Evolutionary conservation across 208 protist species (phyloP).

Genomic region (Willaertia magna): DNA sequence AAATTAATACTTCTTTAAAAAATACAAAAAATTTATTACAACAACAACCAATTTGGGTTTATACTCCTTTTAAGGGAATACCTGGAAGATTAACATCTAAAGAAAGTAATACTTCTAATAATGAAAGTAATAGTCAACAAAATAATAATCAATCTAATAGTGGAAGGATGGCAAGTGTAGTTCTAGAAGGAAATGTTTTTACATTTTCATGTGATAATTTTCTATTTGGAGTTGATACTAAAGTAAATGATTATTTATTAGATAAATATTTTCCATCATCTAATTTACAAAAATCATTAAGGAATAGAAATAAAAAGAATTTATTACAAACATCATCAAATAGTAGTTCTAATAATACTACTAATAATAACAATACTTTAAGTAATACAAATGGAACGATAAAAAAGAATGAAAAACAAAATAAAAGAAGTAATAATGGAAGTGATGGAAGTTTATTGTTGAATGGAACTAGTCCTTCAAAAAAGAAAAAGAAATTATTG

Average conservation of each 20-base stretch:
- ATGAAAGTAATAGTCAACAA: background rate
- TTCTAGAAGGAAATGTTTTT: background rate
- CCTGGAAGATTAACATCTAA: background rate
- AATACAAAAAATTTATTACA: too few species aligned
- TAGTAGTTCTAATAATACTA: too few species aligned
- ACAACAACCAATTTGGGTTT: background rate
- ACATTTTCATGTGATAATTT: background rate
- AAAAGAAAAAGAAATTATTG: too few species aligned
- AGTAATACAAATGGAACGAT: too few species aligned
- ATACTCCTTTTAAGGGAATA: background rate
- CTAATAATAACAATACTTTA: too few species aligned
- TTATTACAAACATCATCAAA: background rate
- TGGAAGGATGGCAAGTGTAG: background rate
- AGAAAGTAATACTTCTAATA: background rate
- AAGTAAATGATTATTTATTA: background rate
- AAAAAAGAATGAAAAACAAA: too few species aligned
- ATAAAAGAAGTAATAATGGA: too few species aligned
- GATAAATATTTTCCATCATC: background rate
- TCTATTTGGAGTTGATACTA: background rate
- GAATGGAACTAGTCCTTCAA: too few species aligned
- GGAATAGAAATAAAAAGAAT: background rate
- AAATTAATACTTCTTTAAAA: too few species aligned
- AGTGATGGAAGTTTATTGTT: too few species aligned
- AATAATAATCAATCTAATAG: too few species aligned
- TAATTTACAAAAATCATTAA: background rate